Base-by-base conservation (phyloP, 768 basidiomycete genomes). In the Glaciozyma antarctica region DNA sequence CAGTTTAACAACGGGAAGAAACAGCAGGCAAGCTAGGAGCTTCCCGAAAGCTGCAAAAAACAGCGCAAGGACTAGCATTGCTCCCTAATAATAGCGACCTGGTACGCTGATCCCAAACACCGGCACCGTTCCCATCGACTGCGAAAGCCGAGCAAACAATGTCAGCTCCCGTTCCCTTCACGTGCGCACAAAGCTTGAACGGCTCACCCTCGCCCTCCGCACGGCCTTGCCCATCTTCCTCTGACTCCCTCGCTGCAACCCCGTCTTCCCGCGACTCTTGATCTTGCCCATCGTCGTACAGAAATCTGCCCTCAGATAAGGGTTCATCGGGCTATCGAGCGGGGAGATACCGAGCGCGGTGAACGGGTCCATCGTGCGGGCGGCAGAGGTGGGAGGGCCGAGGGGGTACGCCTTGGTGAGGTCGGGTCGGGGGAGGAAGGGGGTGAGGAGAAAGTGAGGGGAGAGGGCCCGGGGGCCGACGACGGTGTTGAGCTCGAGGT, bases 201-300 rank as follows among this genome's bases (percentile, higher is more conserved):
- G 16, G 8, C 70, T 52, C 45, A 71, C 70, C 62, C 70, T 58
- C 30, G 70, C 70, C n/a, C 70, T 52, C 57, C 66, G 41, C 44
- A 71, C 62, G 12, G 66, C 63, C 60, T 71, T 71, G 26, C 64
- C 70, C 26, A 71, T 44, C 53, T 62, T 60, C 26, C 70, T 47
- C 70, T 71, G 70, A 41, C 28, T 60, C 44, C 64, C 62, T 43
- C 66, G 43, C 59, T 71, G 70, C 55, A 71, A 22, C 1, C 59
- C 59, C 28, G 70, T 71, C 61, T 71, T 67, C 16, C 66, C 66
- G 5, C 70, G 21, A 19, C 58, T 41, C 61, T 65, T 60, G 44
- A 71, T 67, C 62, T 68, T 71, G 24, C 70, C 70, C 70, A 71
- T 71, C 15, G 43, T 63, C 54, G 70, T 71, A 24, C 58, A 57